phyloP scores from a whole-genome alignment of 108 stramenopile genomes.

The Conticribra weissflogii region DNA sequence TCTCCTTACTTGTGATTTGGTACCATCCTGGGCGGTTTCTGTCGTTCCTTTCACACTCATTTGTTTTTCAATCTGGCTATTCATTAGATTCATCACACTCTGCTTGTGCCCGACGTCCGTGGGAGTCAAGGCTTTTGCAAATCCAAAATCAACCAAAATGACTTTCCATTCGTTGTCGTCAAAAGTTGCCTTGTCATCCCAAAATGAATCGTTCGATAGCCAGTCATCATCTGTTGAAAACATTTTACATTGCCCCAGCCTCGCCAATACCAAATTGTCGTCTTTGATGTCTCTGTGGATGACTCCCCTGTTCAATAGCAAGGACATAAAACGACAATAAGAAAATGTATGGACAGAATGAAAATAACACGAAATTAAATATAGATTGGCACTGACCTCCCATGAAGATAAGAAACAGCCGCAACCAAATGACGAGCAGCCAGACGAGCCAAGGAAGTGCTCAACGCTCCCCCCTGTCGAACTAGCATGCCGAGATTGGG shows the following conservation, averaged over 20 bases:
- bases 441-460: constrained; percentile 66
- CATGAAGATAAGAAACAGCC: constrained; percentile 82
- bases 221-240: constrained; percentile 56
- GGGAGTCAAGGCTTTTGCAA: constrained; percentile 73
- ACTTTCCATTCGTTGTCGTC: constrained; percentile 63
- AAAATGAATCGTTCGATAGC: constrained; percentile 58
- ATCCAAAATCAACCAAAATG: constrained; percentile 86
- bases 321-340: no score
- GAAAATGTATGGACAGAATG: no score
- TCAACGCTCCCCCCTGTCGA: constrained; percentile 69
- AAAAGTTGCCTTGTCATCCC: constrained; percentile 68
- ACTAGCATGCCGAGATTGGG: constrained; percentile 71
- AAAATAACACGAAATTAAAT: no score
- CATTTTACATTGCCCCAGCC: constrained; percentile 52
- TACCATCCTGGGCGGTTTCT: not conserved
- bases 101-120: constrained; percentile 43
- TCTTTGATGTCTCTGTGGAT: constrained; percentile 86
- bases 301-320: constrained; percentile 49
- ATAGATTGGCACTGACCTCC: no score
- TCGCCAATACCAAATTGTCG: constrained; percentile 74
- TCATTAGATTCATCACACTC: constrained; percentile 40
- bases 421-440: constrained; percentile 73
- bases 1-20: no score
- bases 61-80: constrained; percentile 32
- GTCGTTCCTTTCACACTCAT: not conserved